A percentile compares a stretch with the other conserved stretches of the same genome.
These are phyloP conservation scores for Saccharomycopsis lassenensis DNA, from an alignment of 805 yeast genomes.

Conservation along the genomic window DNA sequence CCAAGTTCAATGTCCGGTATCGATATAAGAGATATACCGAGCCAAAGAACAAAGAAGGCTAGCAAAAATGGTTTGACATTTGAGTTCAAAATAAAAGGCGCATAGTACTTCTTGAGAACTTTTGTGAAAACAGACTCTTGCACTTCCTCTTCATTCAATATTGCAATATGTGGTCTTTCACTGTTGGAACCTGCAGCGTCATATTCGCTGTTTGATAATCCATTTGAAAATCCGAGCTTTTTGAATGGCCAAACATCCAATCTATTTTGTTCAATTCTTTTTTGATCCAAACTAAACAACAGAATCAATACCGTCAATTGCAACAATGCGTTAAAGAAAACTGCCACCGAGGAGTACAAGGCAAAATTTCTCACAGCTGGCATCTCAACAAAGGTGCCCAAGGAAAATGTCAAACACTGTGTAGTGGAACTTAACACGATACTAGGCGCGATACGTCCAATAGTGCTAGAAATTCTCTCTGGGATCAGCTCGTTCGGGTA, in stretches of 20 bases:
- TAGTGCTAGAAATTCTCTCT: constrained; percentile 49
- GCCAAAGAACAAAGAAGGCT: constrained; percentile 45
- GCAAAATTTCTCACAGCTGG: constrained; percentile 96
- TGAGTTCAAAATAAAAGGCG: constrained; percentile 45
- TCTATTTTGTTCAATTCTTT: constrained; percentile 45
- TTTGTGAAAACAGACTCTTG: constrained; percentile 26
- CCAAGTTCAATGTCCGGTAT: constrained; percentile 69
- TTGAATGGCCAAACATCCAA: constrained; percentile 55
- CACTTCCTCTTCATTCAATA: constrained; percentile 2
- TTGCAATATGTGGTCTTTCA: constrained; percentile 6
- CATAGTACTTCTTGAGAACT: constrained; percentile 38
- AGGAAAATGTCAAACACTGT: constrained; percentile 67
- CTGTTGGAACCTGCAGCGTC: too few species aligned
- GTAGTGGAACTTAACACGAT: constrained; percentile 66
- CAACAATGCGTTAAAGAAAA: constrained; percentile 59
- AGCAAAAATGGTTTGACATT: constrained; percentile 38
- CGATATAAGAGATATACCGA: constrained; percentile 57
- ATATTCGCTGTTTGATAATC: too few species aligned
- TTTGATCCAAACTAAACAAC: constrained; percentile 55
- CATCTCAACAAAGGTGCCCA: constrained; percentile 80
- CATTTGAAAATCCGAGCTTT: too few species aligned
- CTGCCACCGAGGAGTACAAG: constrained; percentile 78
- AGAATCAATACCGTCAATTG: constrained; percentile 79
- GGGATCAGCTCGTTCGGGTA: constrained; percentile 40
- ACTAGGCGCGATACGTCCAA: constrained; percentile 78